A percentile compares a stretch with the other conserved stretches of the same genome.
These are phyloP conservation scores for Hypoxylon fuscum DNA, from an alignment of 495 filamentous ascomycete genomes.

Conservation along the genomic window DNA sequence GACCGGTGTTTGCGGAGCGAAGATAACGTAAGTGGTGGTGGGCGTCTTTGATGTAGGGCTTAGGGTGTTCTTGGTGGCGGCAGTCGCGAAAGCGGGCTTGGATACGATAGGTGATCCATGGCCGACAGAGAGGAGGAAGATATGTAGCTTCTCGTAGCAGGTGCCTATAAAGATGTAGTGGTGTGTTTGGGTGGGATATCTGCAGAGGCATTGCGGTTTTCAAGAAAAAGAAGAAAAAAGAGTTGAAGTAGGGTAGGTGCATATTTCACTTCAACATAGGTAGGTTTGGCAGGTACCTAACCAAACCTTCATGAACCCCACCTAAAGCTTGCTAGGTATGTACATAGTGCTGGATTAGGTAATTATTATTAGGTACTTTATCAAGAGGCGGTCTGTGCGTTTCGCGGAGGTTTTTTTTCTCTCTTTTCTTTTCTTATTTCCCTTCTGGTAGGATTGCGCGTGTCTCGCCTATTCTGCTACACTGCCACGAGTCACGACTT, in stretches of 20 bases:
- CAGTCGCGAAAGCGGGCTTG: slow-evolving; percentile 62
- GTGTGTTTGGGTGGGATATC: slow-evolving; percentile 50
- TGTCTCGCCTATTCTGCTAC: slow-evolving; percentile 37
- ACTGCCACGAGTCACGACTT: slow-evolving; percentile 39
- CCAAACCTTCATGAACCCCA: not conserved
- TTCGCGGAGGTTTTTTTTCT: no score
- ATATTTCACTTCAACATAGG: no score
- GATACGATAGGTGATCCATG: slow-evolving; percentile 66
- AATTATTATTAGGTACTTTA: no score
- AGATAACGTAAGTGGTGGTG: slow-evolving; percentile 49
- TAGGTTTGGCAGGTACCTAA: not conserved
- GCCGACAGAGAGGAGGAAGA: slow-evolving; percentile 73
- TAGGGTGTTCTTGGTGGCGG: slow-evolving; percentile 10
- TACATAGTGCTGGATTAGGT: no score
- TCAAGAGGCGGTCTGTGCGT: slow-evolving; percentile 32
- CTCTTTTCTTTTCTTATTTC: slow-evolving; percentile 10
- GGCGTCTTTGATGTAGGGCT: slow-evolving; percentile 39
- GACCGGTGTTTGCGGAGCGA: slow-evolving; percentile 64
- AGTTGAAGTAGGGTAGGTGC: no score
- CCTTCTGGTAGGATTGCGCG: slow-evolving; percentile 2
- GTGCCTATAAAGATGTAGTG: slow-evolving; percentile 74
- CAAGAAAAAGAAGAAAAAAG: no score
- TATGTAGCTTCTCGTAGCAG: slow-evolving; percentile 87
- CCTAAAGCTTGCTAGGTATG: slow-evolving; percentile 6
- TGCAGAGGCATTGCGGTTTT: slow-evolving; percentile 38